Evolutionary conservation across 2,329 filamentous ascomycete species (phyloP), one percentile per base, ranked within the genome.

Genomic region (Scleromitrula shiraiana): DNA sequence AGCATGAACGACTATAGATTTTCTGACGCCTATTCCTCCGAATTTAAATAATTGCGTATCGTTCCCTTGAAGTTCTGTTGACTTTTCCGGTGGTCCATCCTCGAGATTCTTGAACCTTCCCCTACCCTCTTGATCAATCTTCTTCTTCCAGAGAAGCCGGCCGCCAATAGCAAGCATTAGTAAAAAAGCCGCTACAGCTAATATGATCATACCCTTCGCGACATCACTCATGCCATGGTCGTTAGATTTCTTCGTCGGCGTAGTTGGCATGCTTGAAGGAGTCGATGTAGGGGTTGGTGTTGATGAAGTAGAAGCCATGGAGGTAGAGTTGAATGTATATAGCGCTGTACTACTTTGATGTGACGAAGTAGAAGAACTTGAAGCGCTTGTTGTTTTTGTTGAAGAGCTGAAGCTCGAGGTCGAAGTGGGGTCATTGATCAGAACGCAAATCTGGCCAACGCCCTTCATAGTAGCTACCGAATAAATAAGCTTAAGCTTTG

Each of bases 391-490:
- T 37, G 14, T 47, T 41, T 4, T 39, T 22, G 24, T 22, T 15
- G 42, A 46, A 15, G 36, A 37, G 23, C 24, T 23, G 26, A 12
- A 20, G 29, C 15, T 46, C 17, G 36, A 35, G 17, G 24, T 17
- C 15, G 38, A 35, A 44, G 46, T 37, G 24, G 46, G 15, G 30
- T 35, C 36, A 40, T 46, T 35, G 27, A 50, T 35, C 17, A 46
- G 22, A 9, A 26, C n/a, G 30, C 42, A 46, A 40, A 50, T 50
- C 19, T 41, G 41, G 17, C 42, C 42, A 39, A 50, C 27, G 17
- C 46, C 41, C 20, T 46, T 46, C n/a, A 50, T 22, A 19, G 47
- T 30, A 33, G 41, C 47, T 50, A 35, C 23, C 26, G 10, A 27
- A 39, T 36, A 17, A 19, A 24, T 42, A 33, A 47, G 38, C 22